Conservation (phyloP, 148 eudicot species). For the Bassia scoparia region DNA sequence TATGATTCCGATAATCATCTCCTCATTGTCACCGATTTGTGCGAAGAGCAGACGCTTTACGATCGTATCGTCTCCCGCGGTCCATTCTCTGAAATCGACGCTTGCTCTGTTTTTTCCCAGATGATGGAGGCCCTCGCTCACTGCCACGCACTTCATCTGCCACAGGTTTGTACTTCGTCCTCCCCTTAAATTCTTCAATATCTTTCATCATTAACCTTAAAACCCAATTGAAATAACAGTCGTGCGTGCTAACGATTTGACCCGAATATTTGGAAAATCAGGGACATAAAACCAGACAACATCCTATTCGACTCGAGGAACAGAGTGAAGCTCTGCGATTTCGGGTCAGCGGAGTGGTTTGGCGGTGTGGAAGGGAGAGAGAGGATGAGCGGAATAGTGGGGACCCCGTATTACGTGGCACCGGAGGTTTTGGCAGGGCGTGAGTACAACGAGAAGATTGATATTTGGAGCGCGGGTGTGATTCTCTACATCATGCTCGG, state of each 20-base stretch:
- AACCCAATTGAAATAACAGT: no score
- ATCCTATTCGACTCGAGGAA: slow-evolving; percentile 53
- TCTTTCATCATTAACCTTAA: no score
- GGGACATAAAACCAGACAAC: slow-evolving; percentile 83
- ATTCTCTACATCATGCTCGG: slow-evolving; percentile 73
- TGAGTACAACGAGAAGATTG: slow-evolving; percentile 76
- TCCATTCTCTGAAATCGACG: slow-evolving; percentile 45
- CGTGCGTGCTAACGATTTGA: no score
- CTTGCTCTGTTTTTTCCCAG: slow-evolving; percentile 40
- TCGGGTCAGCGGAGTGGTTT: slow-evolving; percentile 82
- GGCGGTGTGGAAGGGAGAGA: slow-evolving; percentile 27
- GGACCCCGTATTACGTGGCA: slow-evolving; percentile 91
- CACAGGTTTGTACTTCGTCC: slow-evolving; percentile 33
- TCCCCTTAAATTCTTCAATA: background rate
- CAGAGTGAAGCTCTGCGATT: slow-evolving; percentile 60
- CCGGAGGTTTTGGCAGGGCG: slow-evolving; percentile 76
- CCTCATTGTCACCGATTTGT: slow-evolving; percentile 40
- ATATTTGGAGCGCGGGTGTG: slow-evolving; percentile 90
- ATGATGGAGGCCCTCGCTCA: slow-evolving; percentile 47
- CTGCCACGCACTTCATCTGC: slow-evolving; percentile 67
- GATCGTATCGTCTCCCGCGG: slow-evolving; percentile 24
- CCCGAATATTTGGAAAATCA: background rate
- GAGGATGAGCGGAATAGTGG: slow-evolving; percentile 71
- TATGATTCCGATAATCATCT: slow-evolving; percentile 39
- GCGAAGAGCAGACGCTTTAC: slow-evolving; percentile 29